These are phyloP conservation scores for Calonectria montana DNA, from an alignment of 2,329 filamentous ascomycete species.

Conservation along the genomic window DNA sequence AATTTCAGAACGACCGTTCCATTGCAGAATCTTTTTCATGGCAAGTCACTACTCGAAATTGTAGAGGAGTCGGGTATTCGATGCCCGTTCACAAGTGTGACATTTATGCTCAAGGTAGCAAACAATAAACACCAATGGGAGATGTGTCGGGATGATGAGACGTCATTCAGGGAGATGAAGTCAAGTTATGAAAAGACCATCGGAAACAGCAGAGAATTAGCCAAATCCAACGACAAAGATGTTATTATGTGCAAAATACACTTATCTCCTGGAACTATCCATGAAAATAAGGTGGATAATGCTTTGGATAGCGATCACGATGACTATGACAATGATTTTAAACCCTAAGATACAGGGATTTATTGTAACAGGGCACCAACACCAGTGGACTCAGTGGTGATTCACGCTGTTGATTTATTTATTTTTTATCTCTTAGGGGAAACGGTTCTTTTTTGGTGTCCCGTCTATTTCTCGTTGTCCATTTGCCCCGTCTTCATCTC, in stretches of 20 bases:
- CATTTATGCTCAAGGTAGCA: background rate
- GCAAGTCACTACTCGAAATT: conserved; percentile 19
- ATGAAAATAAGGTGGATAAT: too few species aligned
- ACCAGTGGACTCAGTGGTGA: too few species aligned
- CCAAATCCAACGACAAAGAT: background rate
- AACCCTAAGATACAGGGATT: too few species aligned
- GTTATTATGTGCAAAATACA: background rate
- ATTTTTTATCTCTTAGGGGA: too few species aligned
- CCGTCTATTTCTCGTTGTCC: too few species aligned
- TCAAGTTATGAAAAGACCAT: background rate
- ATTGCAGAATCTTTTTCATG: conserved; percentile 11
- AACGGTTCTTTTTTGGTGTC: too few species aligned
- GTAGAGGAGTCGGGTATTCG: conserved; percentile 16
- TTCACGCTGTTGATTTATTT: too few species aligned
- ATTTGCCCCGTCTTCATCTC: too few species aligned
- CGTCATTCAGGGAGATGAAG: background rate
- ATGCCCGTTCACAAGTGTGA: background rate
- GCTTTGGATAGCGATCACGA: too few species aligned
- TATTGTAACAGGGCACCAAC: too few species aligned
- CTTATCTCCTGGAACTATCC: background rate
- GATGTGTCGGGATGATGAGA: background rate
- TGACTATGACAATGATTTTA: too few species aligned
- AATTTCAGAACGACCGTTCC: background rate
- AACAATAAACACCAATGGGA: background rate
- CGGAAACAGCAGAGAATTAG: too few species aligned